Percentiles rank a stretch among this genome's conserved stretches.
phyloP scores from a whole-genome alignment of 2,329 filamentous ascomycete species.

The Gaeumannomyces sp. region DNA sequence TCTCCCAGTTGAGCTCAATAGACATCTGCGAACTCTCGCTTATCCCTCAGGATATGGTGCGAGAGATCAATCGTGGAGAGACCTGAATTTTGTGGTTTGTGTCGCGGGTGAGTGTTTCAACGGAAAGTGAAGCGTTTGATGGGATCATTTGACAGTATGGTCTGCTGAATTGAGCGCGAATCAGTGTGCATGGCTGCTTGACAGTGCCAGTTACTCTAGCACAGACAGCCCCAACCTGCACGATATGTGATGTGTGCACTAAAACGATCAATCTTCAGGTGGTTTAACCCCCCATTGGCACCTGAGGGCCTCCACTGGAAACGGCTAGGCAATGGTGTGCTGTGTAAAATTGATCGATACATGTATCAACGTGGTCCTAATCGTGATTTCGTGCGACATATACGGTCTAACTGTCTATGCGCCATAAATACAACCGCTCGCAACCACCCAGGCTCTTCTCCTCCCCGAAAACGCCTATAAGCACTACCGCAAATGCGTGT shows the following conservation, averaged over 20 bases:
- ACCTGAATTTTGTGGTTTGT: not conserved
- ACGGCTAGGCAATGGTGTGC: too few species aligned
- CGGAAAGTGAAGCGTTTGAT: not conserved
- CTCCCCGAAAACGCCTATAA: not conserved
- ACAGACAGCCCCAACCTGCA: too few species aligned
- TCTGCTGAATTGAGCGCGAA: not conserved
- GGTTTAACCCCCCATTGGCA: too few species aligned
- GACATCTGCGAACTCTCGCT: conserved; percentile 57
- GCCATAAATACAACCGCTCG: not conserved
- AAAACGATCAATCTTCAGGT: too few species aligned
- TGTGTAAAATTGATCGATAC: too few species aligned
- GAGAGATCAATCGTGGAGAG: not conserved
- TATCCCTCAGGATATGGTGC: not conserved
- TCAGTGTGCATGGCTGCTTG: not conserved
- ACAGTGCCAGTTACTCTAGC: too few species aligned
- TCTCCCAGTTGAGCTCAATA: conserved; percentile 95
- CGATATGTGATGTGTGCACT: too few species aligned
- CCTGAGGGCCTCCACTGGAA: too few species aligned
- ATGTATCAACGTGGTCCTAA: too few species aligned
- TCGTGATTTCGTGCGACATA: not conserved
- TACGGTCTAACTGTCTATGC: not conserved
- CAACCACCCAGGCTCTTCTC: too few species aligned
- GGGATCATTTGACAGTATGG: not conserved
- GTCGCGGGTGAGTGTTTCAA: not conserved
- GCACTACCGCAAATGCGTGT: not conserved